A percentile compares a stretch with the other conserved stretches of the same genome.
These are phyloP conservation scores for Candida labiduridarum DNA, from an alignment of 1,139 yeast species.

Conservation along the genomic window DNA sequence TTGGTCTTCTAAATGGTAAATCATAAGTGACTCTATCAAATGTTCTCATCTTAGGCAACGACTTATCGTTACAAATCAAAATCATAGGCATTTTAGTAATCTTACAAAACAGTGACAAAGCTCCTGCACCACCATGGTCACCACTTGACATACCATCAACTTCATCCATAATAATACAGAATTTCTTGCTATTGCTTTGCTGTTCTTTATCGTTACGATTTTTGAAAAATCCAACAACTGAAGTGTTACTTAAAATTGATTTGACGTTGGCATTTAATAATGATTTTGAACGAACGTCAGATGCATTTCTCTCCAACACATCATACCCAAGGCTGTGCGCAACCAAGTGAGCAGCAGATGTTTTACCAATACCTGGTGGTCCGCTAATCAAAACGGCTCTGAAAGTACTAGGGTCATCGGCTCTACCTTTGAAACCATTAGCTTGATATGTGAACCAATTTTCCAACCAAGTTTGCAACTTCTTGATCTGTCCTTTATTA, in stretches of 20 bases:
- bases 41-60: slow-evolving; percentile 93
- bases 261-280: slow-evolving; percentile 69
- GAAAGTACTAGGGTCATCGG: slow-evolving; percentile 63
- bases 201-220: slow-evolving; percentile 36
- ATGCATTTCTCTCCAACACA: slow-evolving; percentile 75
- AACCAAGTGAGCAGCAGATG: slow-evolving; percentile 76
- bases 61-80: slow-evolving; percentile 89
- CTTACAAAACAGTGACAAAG: slow-evolving; percentile 83
- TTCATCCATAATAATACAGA: slow-evolving; percentile 95
- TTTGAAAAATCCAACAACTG: slow-evolving; percentile 77
- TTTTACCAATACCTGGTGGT: slow-evolving; percentile 84
- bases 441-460: slow-evolving; percentile 69
- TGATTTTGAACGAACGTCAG: slow-evolving; percentile 87
- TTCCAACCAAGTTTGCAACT: slow-evolving; percentile 71
- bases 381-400: slow-evolving; percentile 87
- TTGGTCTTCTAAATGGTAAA: slow-evolving; percentile 86
- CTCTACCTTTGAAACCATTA: slow-evolving; percentile 54
- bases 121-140: slow-evolving; percentile 98
- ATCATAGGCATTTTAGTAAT: slow-evolving; percentile 89
- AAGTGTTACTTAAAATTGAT: slow-evolving; percentile 75
- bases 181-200: slow-evolving; percentile 41
- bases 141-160: slow-evolving; percentile 99
- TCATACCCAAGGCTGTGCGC: slow-evolving; percentile 72
- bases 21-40: slow-evolving; percentile 87
- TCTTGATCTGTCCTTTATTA: slow-evolving; percentile 73